A percentile compares a stretch with the other conserved stretches of the same genome.
These are phyloP conservation scores for Sugiyamaella japonica DNA, from an alignment of 1,139 yeast species.

Conservation along the genomic window DNA sequence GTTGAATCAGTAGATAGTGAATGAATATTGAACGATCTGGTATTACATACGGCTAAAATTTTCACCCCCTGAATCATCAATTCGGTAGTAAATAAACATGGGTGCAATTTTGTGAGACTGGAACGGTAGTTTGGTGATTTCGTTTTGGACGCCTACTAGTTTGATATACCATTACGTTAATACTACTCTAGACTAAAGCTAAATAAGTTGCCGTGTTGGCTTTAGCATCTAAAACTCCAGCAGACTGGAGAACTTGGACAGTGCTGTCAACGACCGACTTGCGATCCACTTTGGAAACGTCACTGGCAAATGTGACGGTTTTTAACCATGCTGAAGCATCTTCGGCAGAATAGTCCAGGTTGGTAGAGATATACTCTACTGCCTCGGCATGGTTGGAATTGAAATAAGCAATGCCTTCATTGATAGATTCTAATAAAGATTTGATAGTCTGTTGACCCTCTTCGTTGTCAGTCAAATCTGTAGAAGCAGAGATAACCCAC, in stretches of 20 bases:
- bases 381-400: conserved; percentile 62
- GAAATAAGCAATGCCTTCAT: conserved; percentile 69
- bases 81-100: neutral
- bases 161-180: neutral
- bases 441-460: conserved; percentile 38
- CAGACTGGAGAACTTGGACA: conserved; percentile 54
- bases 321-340: conserved; percentile 81
- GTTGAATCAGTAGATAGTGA: neutral
- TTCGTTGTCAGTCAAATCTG: conserved; percentile 39
- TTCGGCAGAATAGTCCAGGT: conserved; percentile 71
- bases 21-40: neutral
- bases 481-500: conserved; percentile 71
- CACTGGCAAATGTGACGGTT: conserved; percentile 63
- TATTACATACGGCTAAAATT: neutral
- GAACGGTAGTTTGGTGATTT: too few species aligned
- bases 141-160: too few species aligned
- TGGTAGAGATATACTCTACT: conserved; percentile 58
- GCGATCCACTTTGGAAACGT: conserved; percentile 54
- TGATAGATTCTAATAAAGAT: conserved; percentile 54
- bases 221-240: conserved; percentile 51
- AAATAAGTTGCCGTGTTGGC: conserved; percentile 30
- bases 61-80: neutral
- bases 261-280: conserved; percentile 57
- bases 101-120: too few species aligned
- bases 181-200: conserved; percentile 7